Evolutionary conservation across 495 filamentous ascomycete genomes (phyloP).

Genomic region (Penicillium turbatum): DNA sequence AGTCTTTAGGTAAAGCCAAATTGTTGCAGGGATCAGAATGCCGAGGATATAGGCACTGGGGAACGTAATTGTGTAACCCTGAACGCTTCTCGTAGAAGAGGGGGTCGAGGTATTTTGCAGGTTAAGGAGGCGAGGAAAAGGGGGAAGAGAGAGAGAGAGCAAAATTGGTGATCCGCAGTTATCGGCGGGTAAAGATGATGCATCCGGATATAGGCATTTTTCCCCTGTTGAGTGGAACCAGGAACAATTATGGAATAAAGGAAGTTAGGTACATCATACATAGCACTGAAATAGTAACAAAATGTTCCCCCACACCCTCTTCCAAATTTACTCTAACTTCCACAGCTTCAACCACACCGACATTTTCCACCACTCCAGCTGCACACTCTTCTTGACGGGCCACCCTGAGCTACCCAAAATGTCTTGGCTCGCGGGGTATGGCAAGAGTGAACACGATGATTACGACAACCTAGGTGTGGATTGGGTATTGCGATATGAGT

Average conservation of each 20-base stretch:
- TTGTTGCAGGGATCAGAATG: neutral
- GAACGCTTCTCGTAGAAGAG: neutral
- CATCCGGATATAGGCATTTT: neutral
- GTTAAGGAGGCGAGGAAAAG: neutral
- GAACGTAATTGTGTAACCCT: neutral
- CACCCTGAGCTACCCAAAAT: conserved; percentile 7
- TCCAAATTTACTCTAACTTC: neutral
- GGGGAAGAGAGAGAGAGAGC: neutral
- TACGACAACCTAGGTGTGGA: conserved; percentile 40
- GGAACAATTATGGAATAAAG: neutral
- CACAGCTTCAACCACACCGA: neutral
- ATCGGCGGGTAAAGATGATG: neutral
- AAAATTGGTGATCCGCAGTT: neutral
- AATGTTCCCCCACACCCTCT: conserved; percentile 2
- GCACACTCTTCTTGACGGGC: neutral
- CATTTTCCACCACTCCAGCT: neutral
- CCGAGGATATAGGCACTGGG: neutral
- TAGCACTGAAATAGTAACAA: neutral
- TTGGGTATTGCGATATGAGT: conserved; percentile 42
- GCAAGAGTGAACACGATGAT: conserved; percentile 22
- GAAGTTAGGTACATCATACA: neutral
- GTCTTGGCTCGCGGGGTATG: conserved; percentile 29
- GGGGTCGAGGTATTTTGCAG: neutral
- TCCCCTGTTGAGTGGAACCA: neutral
- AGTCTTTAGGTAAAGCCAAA: neutral